Percentiles rank a stretch among this genome's conserved stretches.
phyloP scores from a whole-genome alignment of 306 rosid genomes.

The Mucuna pruriens region DNA sequence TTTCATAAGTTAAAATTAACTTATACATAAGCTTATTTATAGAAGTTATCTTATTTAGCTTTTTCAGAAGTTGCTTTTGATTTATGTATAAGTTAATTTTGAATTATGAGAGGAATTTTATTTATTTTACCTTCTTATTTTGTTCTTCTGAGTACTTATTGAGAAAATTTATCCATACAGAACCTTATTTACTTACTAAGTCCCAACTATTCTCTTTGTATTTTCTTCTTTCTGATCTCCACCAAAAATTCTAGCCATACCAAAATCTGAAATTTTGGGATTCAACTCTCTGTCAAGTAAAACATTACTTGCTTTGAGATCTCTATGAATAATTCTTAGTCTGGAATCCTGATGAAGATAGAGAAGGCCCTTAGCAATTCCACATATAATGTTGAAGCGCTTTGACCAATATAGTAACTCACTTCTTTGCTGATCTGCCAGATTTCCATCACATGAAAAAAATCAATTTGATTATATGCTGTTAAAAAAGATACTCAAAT shows the following conservation, averaged over 20 bases:
- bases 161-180: no score
- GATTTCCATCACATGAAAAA: not conserved
- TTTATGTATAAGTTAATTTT: no score
- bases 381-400: slow-evolving; percentile 57
- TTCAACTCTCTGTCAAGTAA: slow-evolving; percentile 64
- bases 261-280: slow-evolving; percentile 79
- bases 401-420: slow-evolving; percentile 54
- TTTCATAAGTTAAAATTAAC: no score
- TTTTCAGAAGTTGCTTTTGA: no score
- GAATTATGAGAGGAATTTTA: no score
- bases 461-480: not conserved
- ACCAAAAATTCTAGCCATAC: slow-evolving; percentile 67
- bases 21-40: no score
- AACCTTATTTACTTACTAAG: slow-evolving; percentile 63
- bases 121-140: no score
- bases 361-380: slow-evolving; percentile 62
- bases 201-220: slow-evolving; percentile 71
- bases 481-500: not conserved
- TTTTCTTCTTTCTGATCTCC: slow-evolving; percentile 66
- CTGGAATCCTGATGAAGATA: slow-evolving; percentile 75
- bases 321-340: slow-evolving; percentile 65
- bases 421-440: slow-evolving; percentile 48
- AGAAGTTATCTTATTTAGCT: no score
- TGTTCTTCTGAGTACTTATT: no score
- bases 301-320: slow-evolving; percentile 69